phyloP scores from a whole-genome alignment of 2,329 filamentous ascomycete species.

The Trichoderma afroharzianum region DNA sequence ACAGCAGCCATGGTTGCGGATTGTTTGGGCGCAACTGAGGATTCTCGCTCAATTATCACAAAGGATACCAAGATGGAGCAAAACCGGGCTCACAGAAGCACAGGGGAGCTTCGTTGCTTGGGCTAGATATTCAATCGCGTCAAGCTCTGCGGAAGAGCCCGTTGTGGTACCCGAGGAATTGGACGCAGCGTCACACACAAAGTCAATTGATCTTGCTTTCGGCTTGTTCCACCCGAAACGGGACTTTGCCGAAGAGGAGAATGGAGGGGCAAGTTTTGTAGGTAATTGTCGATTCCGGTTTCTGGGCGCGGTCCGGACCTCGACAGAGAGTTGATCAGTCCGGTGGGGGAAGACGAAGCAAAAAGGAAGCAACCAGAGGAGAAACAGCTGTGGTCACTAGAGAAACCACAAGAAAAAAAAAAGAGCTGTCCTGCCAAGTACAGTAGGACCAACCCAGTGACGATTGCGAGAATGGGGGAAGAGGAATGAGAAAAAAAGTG shows the following conservation, averaged over 20 bases:
- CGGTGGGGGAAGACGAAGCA: not conserved
- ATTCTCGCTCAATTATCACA: not conserved
- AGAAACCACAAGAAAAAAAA: conserved; percentile 2
- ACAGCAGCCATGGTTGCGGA: conserved; percentile 2
- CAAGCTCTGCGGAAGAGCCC: not conserved
- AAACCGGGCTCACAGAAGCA: conserved; percentile 6
- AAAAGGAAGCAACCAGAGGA: not conserved
- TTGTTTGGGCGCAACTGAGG: not conserved
- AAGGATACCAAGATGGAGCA: not conserved
- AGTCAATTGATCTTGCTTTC: not conserved
- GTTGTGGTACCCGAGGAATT: not conserved
- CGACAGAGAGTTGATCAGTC: not conserved
- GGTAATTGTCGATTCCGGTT: not conserved
- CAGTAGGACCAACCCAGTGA: conserved; percentile 1
- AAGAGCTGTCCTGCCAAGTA: not conserved
- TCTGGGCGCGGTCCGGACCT: not conserved
- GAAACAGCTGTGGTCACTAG: not conserved
- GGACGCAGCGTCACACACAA: conserved; percentile 3
- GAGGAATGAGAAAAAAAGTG: not conserved
- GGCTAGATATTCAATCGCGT: not conserved
- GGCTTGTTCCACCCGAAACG: not conserved
- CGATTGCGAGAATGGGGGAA: not conserved
- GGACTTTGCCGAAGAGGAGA: not conserved
- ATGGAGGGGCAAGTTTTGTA: not conserved
- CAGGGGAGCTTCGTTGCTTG: not conserved